These are phyloP conservation scores for Fusarium decemcellulare DNA, from an alignment of 2,329 filamentous ascomycete species.

Conservation along the genomic window DNA sequence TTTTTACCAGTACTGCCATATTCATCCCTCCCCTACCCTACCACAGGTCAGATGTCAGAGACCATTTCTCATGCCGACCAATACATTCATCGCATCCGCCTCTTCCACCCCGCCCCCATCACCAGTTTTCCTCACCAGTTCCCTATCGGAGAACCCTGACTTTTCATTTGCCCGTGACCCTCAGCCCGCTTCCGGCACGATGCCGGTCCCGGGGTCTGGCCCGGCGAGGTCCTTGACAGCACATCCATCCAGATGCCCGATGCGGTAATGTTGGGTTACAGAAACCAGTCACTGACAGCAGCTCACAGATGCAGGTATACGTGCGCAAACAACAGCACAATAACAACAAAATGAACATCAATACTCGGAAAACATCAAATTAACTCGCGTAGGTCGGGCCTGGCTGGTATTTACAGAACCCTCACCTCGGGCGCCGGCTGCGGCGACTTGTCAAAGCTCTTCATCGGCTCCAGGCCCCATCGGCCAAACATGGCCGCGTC, in stretches of 20 bases:
- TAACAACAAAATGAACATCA: no score
- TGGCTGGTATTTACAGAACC: slow-evolving; percentile 34
- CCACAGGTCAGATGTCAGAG: slow-evolving; percentile 24
- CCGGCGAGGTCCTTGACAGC: slow-evolving; percentile 4
- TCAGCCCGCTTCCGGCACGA: slow-evolving; percentile 19
- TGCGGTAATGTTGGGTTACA: not conserved
- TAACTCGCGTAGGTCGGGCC: not conserved
- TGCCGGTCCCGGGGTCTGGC: slow-evolving; percentile 22
- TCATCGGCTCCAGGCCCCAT: slow-evolving; percentile 88
- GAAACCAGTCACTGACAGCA: not conserved
- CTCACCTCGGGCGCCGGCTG: slow-evolving; percentile 44
- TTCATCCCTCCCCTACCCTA: not conserved
- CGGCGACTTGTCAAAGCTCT: slow-evolving; percentile 59
- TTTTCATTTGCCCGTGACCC: slow-evolving; percentile 17
- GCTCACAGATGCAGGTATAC: not conserved
- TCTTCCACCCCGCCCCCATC: slow-evolving; percentile 2
- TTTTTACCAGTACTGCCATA: not conserved
- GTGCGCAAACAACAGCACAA: not conserved
- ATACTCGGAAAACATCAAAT: not conserved
- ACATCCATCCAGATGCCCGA: not conserved
- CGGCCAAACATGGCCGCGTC: slow-evolving; percentile 86
- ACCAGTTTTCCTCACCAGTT: slow-evolving; percentile 6
- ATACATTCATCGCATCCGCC: slow-evolving; percentile 23
- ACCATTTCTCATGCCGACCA: slow-evolving; percentile 13
- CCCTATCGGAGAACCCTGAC: slow-evolving; percentile 8